Conservation (phyloP, 192 early-diverging fungal species). For the Irineochytrium annulatum region DNA sequence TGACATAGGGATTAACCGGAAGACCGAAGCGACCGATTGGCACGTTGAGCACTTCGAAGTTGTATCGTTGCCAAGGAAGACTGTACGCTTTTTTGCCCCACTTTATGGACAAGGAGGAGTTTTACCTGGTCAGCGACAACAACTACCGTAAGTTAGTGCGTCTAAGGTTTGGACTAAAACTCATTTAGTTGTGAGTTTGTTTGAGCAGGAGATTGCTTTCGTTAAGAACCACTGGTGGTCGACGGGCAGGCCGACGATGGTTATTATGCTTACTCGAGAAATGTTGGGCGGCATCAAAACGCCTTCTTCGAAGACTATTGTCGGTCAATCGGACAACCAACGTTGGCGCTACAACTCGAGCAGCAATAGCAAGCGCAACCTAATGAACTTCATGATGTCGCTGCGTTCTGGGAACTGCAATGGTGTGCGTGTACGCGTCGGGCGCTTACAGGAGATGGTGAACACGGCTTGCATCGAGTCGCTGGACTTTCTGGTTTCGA, state of each 20-base stretch:
- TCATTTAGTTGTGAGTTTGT: constrained; percentile 55
- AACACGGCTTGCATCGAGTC: constrained; percentile 74
- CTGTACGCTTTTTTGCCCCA: constrained; percentile 80
- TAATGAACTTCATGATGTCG: constrained; percentile 83
- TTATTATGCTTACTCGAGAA: constrained; percentile 66
- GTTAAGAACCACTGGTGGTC: constrained; percentile 68
- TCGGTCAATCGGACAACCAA: constrained; percentile 18
- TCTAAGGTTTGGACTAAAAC: background rate
- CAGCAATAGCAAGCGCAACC: constrained; percentile 48
- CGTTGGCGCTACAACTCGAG: constrained; percentile 32
- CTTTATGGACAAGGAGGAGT: constrained; percentile 84
- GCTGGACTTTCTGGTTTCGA: constrained; percentile 72
- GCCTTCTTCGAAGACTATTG: constrained; percentile 24
- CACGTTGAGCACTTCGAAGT: constrained; percentile 69
- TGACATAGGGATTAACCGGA: constrained; percentile 38
- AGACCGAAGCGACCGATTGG: constrained; percentile 75
- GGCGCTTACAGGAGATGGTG: constrained; percentile 70
- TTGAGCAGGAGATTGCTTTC: constrained; percentile 74
- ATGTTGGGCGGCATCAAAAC: constrained; percentile 70
- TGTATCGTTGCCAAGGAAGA: constrained; percentile 78
- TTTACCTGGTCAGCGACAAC: constrained; percentile 82
- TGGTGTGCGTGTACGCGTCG: constrained; percentile 69
- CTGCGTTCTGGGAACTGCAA: constrained; percentile 62
- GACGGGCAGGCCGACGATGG: constrained; percentile 75
- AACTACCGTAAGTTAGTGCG: constrained; percentile 48